These are phyloP conservation scores for Cryphonectria naterciae DNA, from an alignment of 2,329 filamentous ascomycete species.

Conservation along the genomic window DNA sequence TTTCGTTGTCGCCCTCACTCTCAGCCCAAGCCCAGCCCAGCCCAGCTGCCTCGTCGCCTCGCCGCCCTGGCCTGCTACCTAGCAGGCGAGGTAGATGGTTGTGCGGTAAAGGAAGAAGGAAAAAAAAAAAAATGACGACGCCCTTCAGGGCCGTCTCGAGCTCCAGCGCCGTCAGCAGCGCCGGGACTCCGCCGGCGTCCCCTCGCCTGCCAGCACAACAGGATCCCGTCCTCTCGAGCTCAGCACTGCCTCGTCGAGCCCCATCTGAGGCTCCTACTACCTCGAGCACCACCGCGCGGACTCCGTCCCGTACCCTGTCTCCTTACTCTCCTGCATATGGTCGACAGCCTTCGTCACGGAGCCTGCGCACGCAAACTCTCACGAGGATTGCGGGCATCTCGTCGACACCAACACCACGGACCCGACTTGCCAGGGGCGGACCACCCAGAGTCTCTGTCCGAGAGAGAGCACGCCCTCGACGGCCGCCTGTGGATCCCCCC, in stretches of 20 bases:
- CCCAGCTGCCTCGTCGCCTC: slow-evolving; percentile 7
- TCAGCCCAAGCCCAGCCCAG: slow-evolving; percentile 3
- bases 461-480: slow-evolving; percentile 10
- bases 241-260: slow-evolving; percentile 14
- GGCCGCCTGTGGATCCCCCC: slow-evolving; percentile 9
- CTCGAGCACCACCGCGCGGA: not conserved
- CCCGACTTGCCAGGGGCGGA: slow-evolving; percentile 12
- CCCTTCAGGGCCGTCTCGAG: slow-evolving; percentile 14
- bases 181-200: slow-evolving; percentile 9
- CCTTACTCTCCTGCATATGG: not conserved
- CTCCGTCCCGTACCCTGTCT: slow-evolving; percentile 5
- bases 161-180: slow-evolving; percentile 6
- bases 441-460: slow-evolving; percentile 10
- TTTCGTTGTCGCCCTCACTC: not conserved
- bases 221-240: not conserved
- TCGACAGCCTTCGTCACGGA: slow-evolving; percentile 1
- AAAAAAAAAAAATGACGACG: slow-evolving; percentile 11
- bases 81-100: slow-evolving; percentile 12
- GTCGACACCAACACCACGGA: slow-evolving; percentile 11
- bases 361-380: slow-evolving; percentile 12
- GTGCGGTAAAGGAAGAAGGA: slow-evolving; percentile 2
- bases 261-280: slow-evolving; percentile 3
- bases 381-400: slow-evolving; percentile 12
- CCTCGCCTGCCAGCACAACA: not conserved
- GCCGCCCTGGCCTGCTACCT: slow-evolving; percentile 2